A percentile compares a stretch with the other conserved stretches of the same genome.
phyloP scores from a whole-genome alignment of 116 monocot species.

The Zostera marina region DNA sequence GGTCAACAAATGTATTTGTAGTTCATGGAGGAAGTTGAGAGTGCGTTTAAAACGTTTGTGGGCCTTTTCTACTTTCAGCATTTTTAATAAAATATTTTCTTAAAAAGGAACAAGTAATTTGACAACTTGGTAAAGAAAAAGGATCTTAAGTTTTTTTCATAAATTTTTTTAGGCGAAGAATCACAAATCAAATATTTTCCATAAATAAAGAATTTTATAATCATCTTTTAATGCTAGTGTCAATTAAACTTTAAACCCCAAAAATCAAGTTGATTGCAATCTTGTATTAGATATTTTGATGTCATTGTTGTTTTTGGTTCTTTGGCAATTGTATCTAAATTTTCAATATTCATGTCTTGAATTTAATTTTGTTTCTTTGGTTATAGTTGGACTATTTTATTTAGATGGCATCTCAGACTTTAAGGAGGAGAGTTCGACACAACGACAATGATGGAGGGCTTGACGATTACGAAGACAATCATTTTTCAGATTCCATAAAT shows the following conservation, averaged over 20 bases:
- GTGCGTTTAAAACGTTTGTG: too few relatives aligned
- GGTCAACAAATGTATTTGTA: too few relatives aligned
- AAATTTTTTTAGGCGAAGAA: too few relatives aligned
- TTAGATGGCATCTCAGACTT: conserved; percentile 39
- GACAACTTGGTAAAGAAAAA: too few relatives aligned
- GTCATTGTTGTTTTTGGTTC: neutral
- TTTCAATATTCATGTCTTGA: neutral
- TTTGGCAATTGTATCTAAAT: neutral
- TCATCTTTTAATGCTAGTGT: neutral
- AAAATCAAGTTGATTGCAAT: neutral
- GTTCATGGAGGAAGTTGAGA: too few relatives aligned
- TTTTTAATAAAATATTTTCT: too few relatives aligned
- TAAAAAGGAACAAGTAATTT: too few relatives aligned
- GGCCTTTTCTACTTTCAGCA: too few relatives aligned
- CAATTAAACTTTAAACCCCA: neutral
- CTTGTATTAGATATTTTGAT: neutral
- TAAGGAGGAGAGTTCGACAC: conserved; percentile 66
- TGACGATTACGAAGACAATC: conserved; percentile 28
- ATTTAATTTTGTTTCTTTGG: neutral
- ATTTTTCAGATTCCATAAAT: conserved; percentile 25
- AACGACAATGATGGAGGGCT: conserved; percentile 55
- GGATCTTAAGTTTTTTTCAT: too few relatives aligned
- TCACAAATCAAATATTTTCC: too few relatives aligned
- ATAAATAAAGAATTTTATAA: too few relatives aligned
- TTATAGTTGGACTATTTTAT: neutral